Base-by-base conservation (phyloP, 163 green algal genomes). In the Coccomyxa subellipsoidea region DNA sequence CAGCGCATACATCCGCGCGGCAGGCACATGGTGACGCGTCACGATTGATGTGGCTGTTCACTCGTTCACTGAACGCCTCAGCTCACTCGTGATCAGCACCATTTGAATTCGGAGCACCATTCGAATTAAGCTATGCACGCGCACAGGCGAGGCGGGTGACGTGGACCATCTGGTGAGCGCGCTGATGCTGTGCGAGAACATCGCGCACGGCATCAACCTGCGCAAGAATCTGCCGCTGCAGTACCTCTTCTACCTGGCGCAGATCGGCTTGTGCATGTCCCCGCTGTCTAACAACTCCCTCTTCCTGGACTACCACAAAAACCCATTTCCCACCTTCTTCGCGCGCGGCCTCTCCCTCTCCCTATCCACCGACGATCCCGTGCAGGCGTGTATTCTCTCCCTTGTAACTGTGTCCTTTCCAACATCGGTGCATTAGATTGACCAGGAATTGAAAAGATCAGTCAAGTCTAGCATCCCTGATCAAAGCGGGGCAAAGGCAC, bases 221-320 rank as follows among this genome's bases (percentile, higher is more conserved):
- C 93, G 96, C 84, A 99, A 98, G 91, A 93, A 81, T 21, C 95
- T 95, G 29, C 91, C 86, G 78, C 89, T 99, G 86, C 97, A 97
- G 91, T 96, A 97, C 86, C 86, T 97, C 47, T 98, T 94, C 89
- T 96, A 97, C 84, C 82, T 95, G 35, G 85, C 32, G 3, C 94
- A 98, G 92, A 96, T 99, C 75, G 97, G 97, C 0, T 92, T 99
- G 47, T 98, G 94, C 89, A 98, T 99, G 96, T 94, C 84, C n/a
- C 97, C 97, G 3, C 90, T 99, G 72, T 97, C 91, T 89, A 99
- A 99, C 93, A 99, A 99, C 93, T 96, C 89, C 37, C 92, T 99
- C 31, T 99, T 99, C 90, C 90, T 99, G 77, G 97, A 99, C 91
- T 99, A 99, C 92, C 96, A 99, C 91, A 92, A 91, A 81, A 99